Base-by-base conservation (phyloP, 225 moss, liverwort and hornwort genomes). In the Lunularia cruciata region DNA sequence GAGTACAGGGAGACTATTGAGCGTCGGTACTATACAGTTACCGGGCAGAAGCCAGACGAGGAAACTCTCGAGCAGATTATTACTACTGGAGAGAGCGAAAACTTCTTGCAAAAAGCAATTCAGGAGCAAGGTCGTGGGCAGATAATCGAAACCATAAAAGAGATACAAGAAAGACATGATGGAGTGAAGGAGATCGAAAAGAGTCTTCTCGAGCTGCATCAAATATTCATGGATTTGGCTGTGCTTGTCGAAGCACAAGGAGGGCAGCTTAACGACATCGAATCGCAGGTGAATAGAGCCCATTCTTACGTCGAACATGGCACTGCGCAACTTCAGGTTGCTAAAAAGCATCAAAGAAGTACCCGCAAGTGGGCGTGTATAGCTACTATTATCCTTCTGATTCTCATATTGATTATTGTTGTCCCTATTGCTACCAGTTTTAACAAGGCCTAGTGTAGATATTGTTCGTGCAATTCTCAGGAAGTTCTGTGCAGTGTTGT, bases 121-220 rank as follows among this genome's bases (percentile, higher is more conserved):
- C 82, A 78, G 75, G 82, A 82, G 36, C 78, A 82, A 40, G 82
- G 82, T 20, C 78, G 82, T 22, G 78, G 78, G 8, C 82, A 82
- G 35, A 77, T 82, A 25, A 54, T 82, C 8, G 82, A 82, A 34
- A 82, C 82, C 28, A 82, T 82, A 55, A 77, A 73, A 75, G 82
- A 82, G 56, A 82, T 82, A 26, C 82, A 82, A 65, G 82, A 82
- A 61, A 67, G 82, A 52, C 82, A 82, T 57, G 82, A 82, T 32
- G 82, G 74, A 59, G 82, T 82, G 13, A 82, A 82, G 63, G 82
- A 82, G 73, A 82, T 82, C 23, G 82, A 82, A 72, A 82, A 75
- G 52, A 82, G 51, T 69, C 54, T 82, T 8, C 68, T 82, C 8
- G 82, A 82, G 61, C 63, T 82, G 51, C 78, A 82, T 57, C 74